These are phyloP conservation scores for Serendipita indica DNA, from an alignment of 768 basidiomycete genomes.

Conservation along the genomic window DNA sequence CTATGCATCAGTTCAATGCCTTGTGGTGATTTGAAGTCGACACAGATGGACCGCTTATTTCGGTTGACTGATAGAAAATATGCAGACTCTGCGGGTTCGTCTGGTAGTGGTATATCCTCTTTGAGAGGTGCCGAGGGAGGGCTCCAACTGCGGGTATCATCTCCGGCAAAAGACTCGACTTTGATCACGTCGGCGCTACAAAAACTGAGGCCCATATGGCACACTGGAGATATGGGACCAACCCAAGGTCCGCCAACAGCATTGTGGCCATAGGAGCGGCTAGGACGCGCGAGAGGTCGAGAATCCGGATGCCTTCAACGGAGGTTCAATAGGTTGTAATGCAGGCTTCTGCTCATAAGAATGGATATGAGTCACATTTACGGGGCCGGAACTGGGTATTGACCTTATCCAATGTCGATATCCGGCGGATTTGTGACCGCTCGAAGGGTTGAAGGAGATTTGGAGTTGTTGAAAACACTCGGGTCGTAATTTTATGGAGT, in stretches of 20 bases:
- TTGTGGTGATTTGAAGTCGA: conserved; percentile 69
- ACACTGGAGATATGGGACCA: neutral
- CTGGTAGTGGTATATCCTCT: conserved; percentile 15
- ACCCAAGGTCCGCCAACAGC: conserved; percentile 73
- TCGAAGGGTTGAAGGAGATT: no score
- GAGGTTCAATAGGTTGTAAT: conserved; percentile 28
- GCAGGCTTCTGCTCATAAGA: no score
- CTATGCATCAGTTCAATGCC: conserved; percentile 62
- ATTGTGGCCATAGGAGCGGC: conserved; percentile 89
- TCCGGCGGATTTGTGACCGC: no score
- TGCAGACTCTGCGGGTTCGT: conserved; percentile 73
- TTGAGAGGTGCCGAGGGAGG: neutral
- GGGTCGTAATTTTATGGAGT: no score
- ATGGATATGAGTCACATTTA: no score
- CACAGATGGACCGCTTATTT: conserved; percentile 77
- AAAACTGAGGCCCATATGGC: neutral
- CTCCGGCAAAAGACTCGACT: conserved; percentile 71
- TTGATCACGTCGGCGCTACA: conserved; percentile 80
- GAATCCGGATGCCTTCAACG: conserved; percentile 67
- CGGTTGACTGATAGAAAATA: conserved; percentile 85
- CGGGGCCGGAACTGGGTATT: no score
- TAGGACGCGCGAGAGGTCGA: conserved; percentile 80
- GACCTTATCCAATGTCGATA: no score
- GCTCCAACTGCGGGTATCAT: conserved; percentile 62
- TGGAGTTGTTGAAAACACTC: no score